Evolutionary conservation across 2,329 filamentous ascomycete species (phyloP).

Genomic region (Stachybotrys chlorohalonatus): DNA sequence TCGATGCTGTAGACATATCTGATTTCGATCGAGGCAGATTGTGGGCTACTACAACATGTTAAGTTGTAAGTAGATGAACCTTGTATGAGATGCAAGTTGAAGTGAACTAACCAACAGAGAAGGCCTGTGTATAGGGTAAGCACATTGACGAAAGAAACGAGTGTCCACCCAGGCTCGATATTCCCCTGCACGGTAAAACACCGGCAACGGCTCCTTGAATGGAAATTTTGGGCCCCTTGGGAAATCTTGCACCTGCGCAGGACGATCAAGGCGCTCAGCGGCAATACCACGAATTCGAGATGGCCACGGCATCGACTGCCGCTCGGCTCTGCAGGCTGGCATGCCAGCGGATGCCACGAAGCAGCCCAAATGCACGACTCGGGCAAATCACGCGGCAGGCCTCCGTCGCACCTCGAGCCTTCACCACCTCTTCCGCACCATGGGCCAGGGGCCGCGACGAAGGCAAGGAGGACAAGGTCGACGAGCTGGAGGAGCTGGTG

Average conservation of each 20-base stretch:
- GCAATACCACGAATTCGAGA: conserved; percentile 11
- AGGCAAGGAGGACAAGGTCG: conserved; percentile 10
- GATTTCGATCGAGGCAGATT: background rate
- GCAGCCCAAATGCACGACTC: conserved; percentile 11
- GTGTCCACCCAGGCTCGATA: no score
- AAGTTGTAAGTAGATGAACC: background rate
- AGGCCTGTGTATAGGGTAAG: background rate
- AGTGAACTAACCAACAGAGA: no score
- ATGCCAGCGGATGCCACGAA: conserved; percentile 20
- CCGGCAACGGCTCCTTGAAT: background rate
- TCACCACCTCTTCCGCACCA: conserved; percentile 21
- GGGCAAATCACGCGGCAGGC: conserved; percentile 14
- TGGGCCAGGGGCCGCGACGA: conserved; percentile 11
- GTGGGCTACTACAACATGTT: background rate
- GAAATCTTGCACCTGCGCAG: background rate
- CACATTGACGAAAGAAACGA: no score
- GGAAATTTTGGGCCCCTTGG: background rate
- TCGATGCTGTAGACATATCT: conserved; percentile 3
- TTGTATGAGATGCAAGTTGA: no score
- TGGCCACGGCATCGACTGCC: conserved; percentile 29
- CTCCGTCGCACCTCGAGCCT: conserved; percentile 13
- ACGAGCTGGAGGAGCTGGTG: conserved; percentile 14
- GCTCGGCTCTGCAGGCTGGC: conserved; percentile 24
- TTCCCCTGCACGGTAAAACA: background rate
- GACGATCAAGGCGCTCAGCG: background rate